Percentiles rank a stretch among this genome's conserved stretches.
These are phyloP conservation scores for Calonectria pseudoturangicola DNA, from an alignment of 2,329 filamentous ascomycete species.

Conservation along the genomic window DNA sequence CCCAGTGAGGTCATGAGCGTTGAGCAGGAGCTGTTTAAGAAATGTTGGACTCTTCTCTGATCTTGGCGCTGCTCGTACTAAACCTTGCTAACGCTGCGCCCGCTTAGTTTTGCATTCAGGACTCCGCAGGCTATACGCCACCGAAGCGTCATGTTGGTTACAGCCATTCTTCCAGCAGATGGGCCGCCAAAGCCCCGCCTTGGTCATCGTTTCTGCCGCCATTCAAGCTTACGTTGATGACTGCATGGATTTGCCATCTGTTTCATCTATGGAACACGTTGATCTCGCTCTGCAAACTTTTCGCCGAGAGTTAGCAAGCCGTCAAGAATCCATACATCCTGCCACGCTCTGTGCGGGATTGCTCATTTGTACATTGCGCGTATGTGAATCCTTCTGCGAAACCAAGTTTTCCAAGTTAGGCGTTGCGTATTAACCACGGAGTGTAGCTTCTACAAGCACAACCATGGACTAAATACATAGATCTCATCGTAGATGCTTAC, in stretches of 20 bases:
- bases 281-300: conserved; percentile 50
- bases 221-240: conserved; percentile 53
- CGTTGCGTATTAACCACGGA: not conserved
- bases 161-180: conserved; percentile 51
- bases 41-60: conserved; percentile 34
- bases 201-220: conserved; percentile 46
- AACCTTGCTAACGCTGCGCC: conserved; percentile 25
- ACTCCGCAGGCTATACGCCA: conserved; percentile 48
- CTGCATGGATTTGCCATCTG: conserved; percentile 39
- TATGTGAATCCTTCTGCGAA: conserved; percentile 35
- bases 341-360: conserved; percentile 49
- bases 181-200: conserved; percentile 50
- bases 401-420: too few relatives aligned
- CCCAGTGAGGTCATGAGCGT: conserved; percentile 22
- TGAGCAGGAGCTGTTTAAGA: conserved; percentile 46
- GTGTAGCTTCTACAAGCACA: conserved; percentile 49
- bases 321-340: conserved; percentile 46
- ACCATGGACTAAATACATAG: conserved; percentile 50
- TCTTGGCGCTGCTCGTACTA: not conserved
- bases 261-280: conserved; percentile 51
- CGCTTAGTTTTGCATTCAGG: conserved; percentile 46
- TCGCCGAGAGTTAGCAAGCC: conserved; percentile 45
- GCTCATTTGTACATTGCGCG: conserved; percentile 49
- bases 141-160: conserved; percentile 49
- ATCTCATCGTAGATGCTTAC: conserved; percentile 50